A percentile compares a stretch with the other conserved stretches of the same genome.
These are phyloP conservation scores for Conticribra guillardii DNA, from an alignment of 108 stramenopile genomes.

Conservation along the genomic window DNA sequence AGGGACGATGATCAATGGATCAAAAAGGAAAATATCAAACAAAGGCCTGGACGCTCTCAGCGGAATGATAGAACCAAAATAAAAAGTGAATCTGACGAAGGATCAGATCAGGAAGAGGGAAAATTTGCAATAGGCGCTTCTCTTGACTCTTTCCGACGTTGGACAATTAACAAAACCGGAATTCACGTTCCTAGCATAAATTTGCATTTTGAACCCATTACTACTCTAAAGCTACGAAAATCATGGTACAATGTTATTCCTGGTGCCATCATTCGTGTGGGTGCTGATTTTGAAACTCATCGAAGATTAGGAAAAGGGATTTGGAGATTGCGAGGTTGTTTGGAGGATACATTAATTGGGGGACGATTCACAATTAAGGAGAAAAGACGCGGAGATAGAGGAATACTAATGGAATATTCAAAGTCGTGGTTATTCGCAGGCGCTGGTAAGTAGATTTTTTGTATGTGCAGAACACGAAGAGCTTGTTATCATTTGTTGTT, in stretches of 20 bases:
- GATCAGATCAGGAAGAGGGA: conserved; percentile 3
- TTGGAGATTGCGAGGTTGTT: conserved; percentile 44
- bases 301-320: conserved; percentile 30
- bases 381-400: conserved; percentile 16
- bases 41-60: conserved; percentile 8
- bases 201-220: conserved; percentile 43
- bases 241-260: conserved; percentile 40
- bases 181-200: conserved; percentile 41
- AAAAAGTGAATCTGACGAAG: background rate
- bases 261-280: conserved; percentile 36
- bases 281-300: conserved; percentile 47
- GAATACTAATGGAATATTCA: conserved; percentile 40
- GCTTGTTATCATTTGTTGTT: background rate
- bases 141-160: conserved; percentile 29
- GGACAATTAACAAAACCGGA: conserved; percentile 42
- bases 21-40: conserved; percentile 1
- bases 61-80: conserved; percentile 10
- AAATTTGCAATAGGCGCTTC: conserved; percentile 12
- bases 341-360: conserved; percentile 41
- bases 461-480: background rate
- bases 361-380: conserved; percentile 38
- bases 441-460: conserved; percentile 22
- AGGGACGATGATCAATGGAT: too few relatives aligned
- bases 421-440: conserved; percentile 45
- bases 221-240: conserved; percentile 47